Percentiles rank a stretch among this genome's conserved stretches.
Conservation (phyloP, 2,329 filamentous ascomycete genomes). For the Fusarium denticulatum region DNA sequence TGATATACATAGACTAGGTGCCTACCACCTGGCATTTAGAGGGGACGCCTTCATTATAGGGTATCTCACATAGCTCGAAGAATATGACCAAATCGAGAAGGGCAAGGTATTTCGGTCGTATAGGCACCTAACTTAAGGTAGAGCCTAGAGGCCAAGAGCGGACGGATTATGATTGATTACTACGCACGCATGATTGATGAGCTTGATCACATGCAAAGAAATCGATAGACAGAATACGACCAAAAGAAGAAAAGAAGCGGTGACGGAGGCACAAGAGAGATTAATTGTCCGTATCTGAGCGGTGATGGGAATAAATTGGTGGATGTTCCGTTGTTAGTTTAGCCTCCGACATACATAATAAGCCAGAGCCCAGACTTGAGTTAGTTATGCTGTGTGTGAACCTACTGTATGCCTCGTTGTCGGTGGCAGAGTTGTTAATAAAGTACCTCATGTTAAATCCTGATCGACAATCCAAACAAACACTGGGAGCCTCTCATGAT, state of each 20-base stretch:
- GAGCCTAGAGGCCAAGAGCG: background rate
- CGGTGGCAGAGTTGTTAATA: background rate
- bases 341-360: conserved; percentile 10
- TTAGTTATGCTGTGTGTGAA: background rate
- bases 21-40: background rate
- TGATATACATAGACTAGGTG: background rate
- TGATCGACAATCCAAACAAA: background rate
- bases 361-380: background rate
- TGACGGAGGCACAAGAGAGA: conserved; percentile 15
- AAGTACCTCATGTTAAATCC: background rate
- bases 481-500: background rate
- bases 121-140: background rate
- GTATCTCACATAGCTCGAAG: background rate
- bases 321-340: conserved; percentile 1
- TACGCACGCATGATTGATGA: background rate
- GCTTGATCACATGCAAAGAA: conserved; percentile 25
- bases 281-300: conserved; percentile 13
- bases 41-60: background rate
- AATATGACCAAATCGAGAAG: background rate
- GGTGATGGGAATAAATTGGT: conserved; percentile 11
- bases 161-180: background rate
- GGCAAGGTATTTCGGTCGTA: background rate
- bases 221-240: background rate
- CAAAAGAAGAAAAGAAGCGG: conserved; percentile 28
- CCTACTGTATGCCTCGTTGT: background rate